Conservation (phyloP, 306 rosid species). For the Chamaecrista fasciculata region DNA sequence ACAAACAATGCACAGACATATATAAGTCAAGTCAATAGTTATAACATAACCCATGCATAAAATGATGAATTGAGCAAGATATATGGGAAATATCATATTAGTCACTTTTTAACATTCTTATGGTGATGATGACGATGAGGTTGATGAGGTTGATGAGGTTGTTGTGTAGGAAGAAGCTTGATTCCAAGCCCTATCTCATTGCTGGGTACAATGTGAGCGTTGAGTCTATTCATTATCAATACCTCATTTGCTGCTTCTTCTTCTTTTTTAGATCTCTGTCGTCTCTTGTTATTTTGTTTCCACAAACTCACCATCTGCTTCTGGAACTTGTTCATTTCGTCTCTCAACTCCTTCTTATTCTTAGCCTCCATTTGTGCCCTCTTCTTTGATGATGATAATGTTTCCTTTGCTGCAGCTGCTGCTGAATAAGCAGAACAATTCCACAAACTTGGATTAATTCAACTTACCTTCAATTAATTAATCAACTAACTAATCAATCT, state of each 20-base stretch:
- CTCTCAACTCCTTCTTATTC: neutral
- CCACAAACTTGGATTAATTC: neutral
- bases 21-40: too few species aligned
- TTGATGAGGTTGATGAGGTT: neutral
- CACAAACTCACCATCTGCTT: neutral
- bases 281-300: neutral
- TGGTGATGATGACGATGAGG: neutral
- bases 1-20: too few species aligned
- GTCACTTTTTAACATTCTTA: too few species aligned
- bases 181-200: conserved; percentile 34
- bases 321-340: neutral
- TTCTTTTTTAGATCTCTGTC: too few species aligned
- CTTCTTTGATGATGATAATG: too few species aligned
- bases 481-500: too few species aligned
- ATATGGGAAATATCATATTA: too few species aligned
- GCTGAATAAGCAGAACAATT: neutral
- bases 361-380: neutral
- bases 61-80: too few species aligned
- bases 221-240: neutral
- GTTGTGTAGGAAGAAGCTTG: conserved; percentile 12
- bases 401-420: too few species aligned
- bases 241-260: conserved; percentile 3
- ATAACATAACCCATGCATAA: too few species aligned
- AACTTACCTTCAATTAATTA: neutral
- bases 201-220: conserved; percentile 14